Percentiles rank a stretch among this genome's conserved stretches.
Conservation (phyloP, 176 grass and related monocot species). For the Avena sativa region DNA sequence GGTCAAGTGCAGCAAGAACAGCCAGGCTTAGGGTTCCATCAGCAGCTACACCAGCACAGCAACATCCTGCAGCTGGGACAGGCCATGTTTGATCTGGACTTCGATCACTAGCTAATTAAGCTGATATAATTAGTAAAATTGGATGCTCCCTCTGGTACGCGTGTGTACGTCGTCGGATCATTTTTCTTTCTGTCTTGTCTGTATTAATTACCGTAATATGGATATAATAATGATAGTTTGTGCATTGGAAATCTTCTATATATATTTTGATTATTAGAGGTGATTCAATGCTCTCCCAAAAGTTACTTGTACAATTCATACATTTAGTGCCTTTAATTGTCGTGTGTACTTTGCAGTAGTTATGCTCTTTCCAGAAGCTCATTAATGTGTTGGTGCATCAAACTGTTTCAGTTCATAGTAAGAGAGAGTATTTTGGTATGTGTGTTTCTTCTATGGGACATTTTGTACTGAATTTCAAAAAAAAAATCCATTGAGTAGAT, state of each 20-base stretch:
- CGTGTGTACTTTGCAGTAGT: background rate
- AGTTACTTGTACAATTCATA: background rate
- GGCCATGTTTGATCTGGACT: constrained; percentile 72
- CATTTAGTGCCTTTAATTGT: background rate
- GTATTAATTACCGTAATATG: constrained; percentile 52
- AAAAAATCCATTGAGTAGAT: background rate
- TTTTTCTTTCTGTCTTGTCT: constrained; percentile 40
- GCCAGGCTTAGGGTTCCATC: constrained; percentile 49
- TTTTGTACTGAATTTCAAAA: background rate
- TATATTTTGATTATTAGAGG: constrained; percentile 22
- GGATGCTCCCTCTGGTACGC: constrained; percentile 13
- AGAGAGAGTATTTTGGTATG: background rate
- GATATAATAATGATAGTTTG: constrained; percentile 60
- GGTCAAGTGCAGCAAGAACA: constrained; percentile 52
- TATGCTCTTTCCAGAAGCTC: constrained; percentile 3
- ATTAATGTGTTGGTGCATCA: constrained; percentile 1
- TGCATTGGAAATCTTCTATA: constrained; percentile 32
- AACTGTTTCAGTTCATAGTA: background rate
- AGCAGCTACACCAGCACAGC: constrained; percentile 58
- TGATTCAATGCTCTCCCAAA: background rate
- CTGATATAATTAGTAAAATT: constrained; percentile 36
- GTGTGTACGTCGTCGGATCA: constrained; percentile 24
- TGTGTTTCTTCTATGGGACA: background rate
- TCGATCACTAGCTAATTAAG: constrained; percentile 53
- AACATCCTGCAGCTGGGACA: constrained; percentile 71